phyloP scores from a whole-genome alignment of 2,329 filamentous ascomycete genomes.

The Colletotrichum cuscutae region DNA sequence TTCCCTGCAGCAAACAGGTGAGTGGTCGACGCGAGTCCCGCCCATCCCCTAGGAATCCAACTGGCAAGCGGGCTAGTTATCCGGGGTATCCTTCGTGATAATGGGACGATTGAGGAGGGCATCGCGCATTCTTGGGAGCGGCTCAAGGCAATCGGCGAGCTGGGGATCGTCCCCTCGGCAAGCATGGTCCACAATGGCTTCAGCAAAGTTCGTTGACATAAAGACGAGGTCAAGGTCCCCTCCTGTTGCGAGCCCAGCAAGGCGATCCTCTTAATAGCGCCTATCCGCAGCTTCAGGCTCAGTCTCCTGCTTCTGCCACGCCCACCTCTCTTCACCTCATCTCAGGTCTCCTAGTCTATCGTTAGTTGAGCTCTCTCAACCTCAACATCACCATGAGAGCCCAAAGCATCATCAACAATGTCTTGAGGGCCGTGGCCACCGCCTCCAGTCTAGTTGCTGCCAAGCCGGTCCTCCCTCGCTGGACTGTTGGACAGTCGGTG shows the following conservation, averaged over 20 bases:
- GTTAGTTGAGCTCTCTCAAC: conserved; percentile 3
- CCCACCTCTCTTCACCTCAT: conserved; percentile 1
- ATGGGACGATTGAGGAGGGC: conserved; percentile 24
- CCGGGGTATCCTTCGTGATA: conserved; percentile 18
- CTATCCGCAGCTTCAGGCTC: background rate
- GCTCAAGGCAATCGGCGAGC: background rate
- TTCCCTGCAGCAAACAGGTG: conserved; percentile 26
- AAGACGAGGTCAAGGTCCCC: conserved; percentile 20
- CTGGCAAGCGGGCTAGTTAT: conserved; percentile 2
- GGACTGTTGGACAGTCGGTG: conserved; percentile 21
- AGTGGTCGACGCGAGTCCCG: conserved; percentile 5
- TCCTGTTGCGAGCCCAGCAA: background rate
- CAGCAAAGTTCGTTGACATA: conserved; percentile 32
- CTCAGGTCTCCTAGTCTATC: conserved; percentile 23
- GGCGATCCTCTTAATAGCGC: conserved; percentile 12
- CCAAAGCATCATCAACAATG: conserved; percentile 7
- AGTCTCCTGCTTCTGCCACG: background rate
- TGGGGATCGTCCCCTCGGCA: background rate
- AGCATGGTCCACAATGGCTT: conserved; percentile 11
- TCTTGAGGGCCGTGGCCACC: conserved; percentile 19
- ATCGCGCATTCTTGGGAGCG: background rate
- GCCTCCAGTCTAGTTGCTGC: conserved; percentile 7
- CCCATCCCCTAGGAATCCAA: conserved; percentile 6
- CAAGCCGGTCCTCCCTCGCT: conserved; percentile 1
- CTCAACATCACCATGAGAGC: conserved; percentile 26